Conservation (phyloP, 768 basidiomycete genomes). For the Kwoniella dendrophila region DNA sequence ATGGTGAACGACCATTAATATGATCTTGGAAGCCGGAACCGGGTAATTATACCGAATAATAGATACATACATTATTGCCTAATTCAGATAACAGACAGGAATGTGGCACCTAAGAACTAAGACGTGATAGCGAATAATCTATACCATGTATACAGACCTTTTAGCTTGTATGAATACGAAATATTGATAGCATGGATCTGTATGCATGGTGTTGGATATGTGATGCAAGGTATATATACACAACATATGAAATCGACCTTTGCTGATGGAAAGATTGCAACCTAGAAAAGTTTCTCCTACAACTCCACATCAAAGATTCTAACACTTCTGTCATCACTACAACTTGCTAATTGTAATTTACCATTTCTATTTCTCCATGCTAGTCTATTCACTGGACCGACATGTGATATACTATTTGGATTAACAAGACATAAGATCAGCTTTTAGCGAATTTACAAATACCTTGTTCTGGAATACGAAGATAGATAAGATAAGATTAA, state of each 20-base stretch:
- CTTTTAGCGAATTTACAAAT: neutral
- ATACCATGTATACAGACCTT: too few relatives aligned
- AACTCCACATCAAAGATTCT: constrained; percentile 63
- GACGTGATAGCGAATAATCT: neutral
- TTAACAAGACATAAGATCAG: constrained; percentile 14
- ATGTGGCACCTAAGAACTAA: neutral
- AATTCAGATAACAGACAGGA: neutral
- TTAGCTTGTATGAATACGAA: neutral
- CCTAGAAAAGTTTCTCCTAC: neutral
- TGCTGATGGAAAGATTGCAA: too few relatives aligned
- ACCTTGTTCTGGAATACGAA: neutral
- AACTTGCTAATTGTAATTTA: constrained; percentile 70
- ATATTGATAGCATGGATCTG: neutral
- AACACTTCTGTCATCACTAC: constrained; percentile 90
- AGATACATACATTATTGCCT: neutral
- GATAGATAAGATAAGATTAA: neutral
- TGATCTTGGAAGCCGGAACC: constrained; percentile 3
- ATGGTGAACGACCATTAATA: neutral
- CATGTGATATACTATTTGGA: constrained; percentile 66
- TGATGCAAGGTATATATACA: constrained; percentile 6
- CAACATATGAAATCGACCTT: neutral
- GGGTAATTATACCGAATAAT: constrained; percentile 5
- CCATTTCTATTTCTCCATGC: constrained; percentile 67
- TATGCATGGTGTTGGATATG: neutral
- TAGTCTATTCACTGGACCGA: constrained; percentile 75